A percentile compares a stretch with the other conserved stretches of the same genome.
Conservation (phyloP, 139 green algal genomes). For the Chlamydomonas asymmetrica region DNA sequence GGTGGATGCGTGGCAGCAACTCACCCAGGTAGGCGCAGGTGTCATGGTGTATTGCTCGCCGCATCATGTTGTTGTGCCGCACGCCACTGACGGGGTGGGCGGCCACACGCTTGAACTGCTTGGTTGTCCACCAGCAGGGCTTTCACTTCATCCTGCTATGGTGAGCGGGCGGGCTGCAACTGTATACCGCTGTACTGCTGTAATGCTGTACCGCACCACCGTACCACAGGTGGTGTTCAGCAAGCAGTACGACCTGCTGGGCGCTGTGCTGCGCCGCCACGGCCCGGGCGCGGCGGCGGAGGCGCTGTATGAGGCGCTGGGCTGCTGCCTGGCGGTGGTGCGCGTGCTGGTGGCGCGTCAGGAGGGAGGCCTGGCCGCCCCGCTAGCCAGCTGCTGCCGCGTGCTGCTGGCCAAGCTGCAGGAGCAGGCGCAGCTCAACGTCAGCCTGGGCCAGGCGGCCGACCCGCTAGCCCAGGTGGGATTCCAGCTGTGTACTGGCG, state of each 20-base stretch:
- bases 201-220: too few species aligned
- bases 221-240: conserved; percentile 50
- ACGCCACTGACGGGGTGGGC: too few species aligned
- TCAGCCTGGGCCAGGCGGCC: conserved; percentile 40
- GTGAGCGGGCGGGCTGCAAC: neutral
- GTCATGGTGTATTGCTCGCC: too few species aligned
- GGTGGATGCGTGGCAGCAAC: conserved; percentile 57
- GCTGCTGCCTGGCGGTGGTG: conserved; percentile 14
- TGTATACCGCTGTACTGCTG: too few species aligned
- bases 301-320: conserved; percentile 43
- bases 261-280: conserved; percentile 15
- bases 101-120: too few species aligned
- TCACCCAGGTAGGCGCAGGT: conserved; percentile 26
- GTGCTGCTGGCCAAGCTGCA: conserved; percentile 56
- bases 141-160: too few species aligned
- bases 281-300: conserved; percentile 23
- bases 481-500: conserved; percentile 10
- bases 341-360: conserved; percentile 34
- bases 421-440: conserved; percentile 42
- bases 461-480: conserved; percentile 48
- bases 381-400: conserved; percentile 31
- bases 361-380: conserved; percentile 24
- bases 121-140: too few species aligned
- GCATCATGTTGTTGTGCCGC: too few species aligned
- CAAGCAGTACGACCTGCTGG: conserved; percentile 44